Percentiles rank a stretch among this genome's conserved stretches.
phyloP scores from a whole-genome alignment of 257 asterid species.

The Handroanthus guayacan region DNA sequence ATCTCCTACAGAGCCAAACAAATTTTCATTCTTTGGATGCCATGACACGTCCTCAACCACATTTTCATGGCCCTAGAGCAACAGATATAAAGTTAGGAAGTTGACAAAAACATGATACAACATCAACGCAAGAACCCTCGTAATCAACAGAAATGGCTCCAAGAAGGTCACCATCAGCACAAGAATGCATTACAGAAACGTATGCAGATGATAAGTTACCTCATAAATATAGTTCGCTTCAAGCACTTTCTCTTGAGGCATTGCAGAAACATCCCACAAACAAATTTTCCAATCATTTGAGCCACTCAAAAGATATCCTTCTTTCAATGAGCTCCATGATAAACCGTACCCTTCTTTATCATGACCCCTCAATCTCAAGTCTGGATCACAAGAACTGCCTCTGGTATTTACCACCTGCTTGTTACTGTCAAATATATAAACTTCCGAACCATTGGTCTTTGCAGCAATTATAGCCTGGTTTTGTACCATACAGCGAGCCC shows the following conservation, averaged over 20 bases:
- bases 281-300: constrained; percentile 89
- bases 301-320: constrained; percentile 85
- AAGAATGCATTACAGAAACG: not conserved
- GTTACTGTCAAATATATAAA: constrained; percentile 71
- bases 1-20: constrained; percentile 98
- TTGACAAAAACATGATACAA: not conserved
- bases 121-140: constrained; percentile 6
- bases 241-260: constrained; percentile 69
- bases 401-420: constrained; percentile 54
- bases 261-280: constrained; percentile 84
- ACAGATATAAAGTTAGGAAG: constrained; percentile 19
- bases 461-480: constrained; percentile 80
- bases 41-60: constrained; percentile 93
- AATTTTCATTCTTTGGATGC: constrained; percentile 77
- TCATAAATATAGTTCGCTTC: constrained; percentile 61
- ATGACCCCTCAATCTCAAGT: constrained; percentile 82
- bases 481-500: constrained; percentile 86
- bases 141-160: constrained; percentile 10
- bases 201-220: constrained; percentile 48
- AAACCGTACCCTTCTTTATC: constrained; percentile 93
- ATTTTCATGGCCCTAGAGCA: constrained; percentile 71
- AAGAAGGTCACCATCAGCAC: constrained; percentile 10
- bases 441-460: constrained; percentile 77
- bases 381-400: constrained; percentile 66
- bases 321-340: constrained; percentile 87